phyloP scores from a whole-genome alignment of 2,329 filamentous ascomycete genomes.

The Colletotrichum cordylinicola region DNA sequence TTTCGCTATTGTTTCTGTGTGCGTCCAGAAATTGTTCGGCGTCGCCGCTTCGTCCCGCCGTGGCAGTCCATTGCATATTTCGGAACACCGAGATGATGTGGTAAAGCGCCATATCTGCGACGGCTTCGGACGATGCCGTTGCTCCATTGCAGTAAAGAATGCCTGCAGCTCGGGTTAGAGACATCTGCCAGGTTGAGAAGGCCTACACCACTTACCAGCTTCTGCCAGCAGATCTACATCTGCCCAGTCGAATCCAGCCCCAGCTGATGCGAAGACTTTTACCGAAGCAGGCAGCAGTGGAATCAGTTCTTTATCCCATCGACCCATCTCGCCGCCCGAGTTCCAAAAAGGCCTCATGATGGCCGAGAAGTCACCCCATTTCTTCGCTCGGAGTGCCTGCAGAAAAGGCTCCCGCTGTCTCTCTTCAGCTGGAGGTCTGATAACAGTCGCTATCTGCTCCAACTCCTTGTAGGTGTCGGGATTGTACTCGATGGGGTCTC shows the following conservation, averaged over 20 bases:
- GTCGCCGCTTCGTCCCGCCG: slow-evolving; percentile 53
- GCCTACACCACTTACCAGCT: not conserved
- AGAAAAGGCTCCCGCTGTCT: slow-evolving; percentile 42
- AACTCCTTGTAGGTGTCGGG: slow-evolving; percentile 34
- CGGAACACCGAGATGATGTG: slow-evolving; percentile 65
- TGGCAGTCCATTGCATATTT: slow-evolving; percentile 59
- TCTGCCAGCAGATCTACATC: slow-evolving; percentile 47
- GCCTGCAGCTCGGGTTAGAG: slow-evolving; percentile 25
- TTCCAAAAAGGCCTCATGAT: slow-evolving; percentile 67
- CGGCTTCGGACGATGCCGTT: slow-evolving; percentile 64
- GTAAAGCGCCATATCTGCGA: slow-evolving; percentile 66
- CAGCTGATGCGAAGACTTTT: slow-evolving; percentile 64
- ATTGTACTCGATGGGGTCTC: slow-evolving; percentile 36
- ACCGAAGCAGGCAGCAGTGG: slow-evolving; percentile 56
- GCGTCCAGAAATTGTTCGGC: slow-evolving; percentile 50
- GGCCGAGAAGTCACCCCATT: slow-evolving; percentile 48
- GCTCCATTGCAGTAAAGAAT: slow-evolving; percentile 70
- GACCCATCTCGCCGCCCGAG: slow-evolving; percentile 69
- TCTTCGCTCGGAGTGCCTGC: slow-evolving; percentile 37
- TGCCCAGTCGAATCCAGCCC: slow-evolving; percentile 69
- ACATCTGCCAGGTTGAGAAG: not conserved
- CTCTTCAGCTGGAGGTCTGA: slow-evolving; percentile 41
- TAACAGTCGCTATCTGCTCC: slow-evolving; percentile 32
- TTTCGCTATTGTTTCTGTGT: slow-evolving; percentile 56
- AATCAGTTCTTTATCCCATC: slow-evolving; percentile 66